Base-by-base conservation (phyloP, 2,329 filamentous ascomycete genomes). In the Exophiala lecanii-corni region DNA sequence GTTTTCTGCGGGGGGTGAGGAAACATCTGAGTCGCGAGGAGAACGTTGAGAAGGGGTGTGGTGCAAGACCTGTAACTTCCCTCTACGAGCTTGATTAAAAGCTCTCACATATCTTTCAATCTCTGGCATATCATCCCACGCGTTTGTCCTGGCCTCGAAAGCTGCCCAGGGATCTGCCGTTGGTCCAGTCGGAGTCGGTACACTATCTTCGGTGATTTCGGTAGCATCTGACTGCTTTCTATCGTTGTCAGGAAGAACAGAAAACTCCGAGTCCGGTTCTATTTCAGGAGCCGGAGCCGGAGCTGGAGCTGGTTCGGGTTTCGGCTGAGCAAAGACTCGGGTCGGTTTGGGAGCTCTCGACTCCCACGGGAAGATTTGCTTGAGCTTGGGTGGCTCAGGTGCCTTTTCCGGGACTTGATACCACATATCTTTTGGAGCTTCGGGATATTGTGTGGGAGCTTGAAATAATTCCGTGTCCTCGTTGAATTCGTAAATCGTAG, bases 361-460 rank as follows among this genome's bases (percentile, higher is more conserved):
- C 63, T 98, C 92, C 92, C 92, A 98, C 0, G 92, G 92, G 63
- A 98, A 98, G 36, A 97, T 82, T 48, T 70, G 76, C 51, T 81
- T 71, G 32, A 74, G 69, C 36, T 78, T 73, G 16, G 79, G 78
- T 45, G 78, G 74, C 13, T 71, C 70, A 45, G 78, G 74, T 43
- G 79, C 63, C 23, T 59, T 63, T 28, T 55, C 60, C 4, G 89
- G 89, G 25, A 94, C 76, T 56, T 91, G 72, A 61, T 92, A 95
- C 75, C 84, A 92, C 86, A 95, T 89, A 59, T 89, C 78, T 62
- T 76, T 84, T 0, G 89, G 88, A 13, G 88, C 86, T 58, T 87
- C 86, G 2, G 89, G 86, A 58, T 94, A 92, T 40, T 78, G 74
- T 47, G 71, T 65, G 13, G 89, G 89, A 21, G 89, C 78, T 41